These are phyloP conservation scores for Apiospora aurea DNA, from an alignment of 2,329 filamentous ascomycete genomes.

Conservation along the genomic window DNA sequence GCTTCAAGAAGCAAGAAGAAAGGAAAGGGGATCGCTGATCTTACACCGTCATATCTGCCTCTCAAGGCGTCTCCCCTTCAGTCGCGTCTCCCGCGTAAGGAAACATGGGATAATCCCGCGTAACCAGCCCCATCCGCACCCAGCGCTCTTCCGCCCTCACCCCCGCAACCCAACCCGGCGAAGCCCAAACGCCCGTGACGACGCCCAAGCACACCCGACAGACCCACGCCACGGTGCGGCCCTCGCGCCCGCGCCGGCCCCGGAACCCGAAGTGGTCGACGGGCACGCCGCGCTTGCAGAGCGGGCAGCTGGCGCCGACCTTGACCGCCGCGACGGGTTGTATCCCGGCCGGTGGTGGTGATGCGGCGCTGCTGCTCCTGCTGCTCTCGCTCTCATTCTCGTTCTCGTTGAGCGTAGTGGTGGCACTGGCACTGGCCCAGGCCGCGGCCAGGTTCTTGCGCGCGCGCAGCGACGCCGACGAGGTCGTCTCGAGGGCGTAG, in stretches of 20 bases:
- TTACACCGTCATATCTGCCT: neutral
- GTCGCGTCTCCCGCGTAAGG: neutral
- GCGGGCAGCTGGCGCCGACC: constrained; percentile 41
- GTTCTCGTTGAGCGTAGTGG: no score
- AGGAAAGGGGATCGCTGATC: no score
- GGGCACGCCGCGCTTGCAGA: constrained; percentile 37
- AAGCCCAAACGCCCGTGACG: constrained; percentile 27
- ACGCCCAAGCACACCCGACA: constrained; percentile 44
- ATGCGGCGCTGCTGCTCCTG: no score
- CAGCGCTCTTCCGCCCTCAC: neutral
- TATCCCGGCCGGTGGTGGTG: no score
- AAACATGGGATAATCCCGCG: neutral
- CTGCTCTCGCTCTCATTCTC: no score
- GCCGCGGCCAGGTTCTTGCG: neutral
- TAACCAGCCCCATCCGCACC: neutral
- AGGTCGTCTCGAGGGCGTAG: neutral
- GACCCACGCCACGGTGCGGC: constrained; percentile 35
- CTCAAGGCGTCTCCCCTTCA: no score
- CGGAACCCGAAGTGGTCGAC: constrained; percentile 26
- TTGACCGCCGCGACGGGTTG: no score
- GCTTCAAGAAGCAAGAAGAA: no score
- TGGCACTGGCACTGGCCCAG: neutral
- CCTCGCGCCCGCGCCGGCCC: constrained; percentile 9
- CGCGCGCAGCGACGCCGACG: neutral
- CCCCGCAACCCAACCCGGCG: neutral